Conservation (phyloP, 177 flowering plant species). For the Tripterygium wilfordii region DNA sequence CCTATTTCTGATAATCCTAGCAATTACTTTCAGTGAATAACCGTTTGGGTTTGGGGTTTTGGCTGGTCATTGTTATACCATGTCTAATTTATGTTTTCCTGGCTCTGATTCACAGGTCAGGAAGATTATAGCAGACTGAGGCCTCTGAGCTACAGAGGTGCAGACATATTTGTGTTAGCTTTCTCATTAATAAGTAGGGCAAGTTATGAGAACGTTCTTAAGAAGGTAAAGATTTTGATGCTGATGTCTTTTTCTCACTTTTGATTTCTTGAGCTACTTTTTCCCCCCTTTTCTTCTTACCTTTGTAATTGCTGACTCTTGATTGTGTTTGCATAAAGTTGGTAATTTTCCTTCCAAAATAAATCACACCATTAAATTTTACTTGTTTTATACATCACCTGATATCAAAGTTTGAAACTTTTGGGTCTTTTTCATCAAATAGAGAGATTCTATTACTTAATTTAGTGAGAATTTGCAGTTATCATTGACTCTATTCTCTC, state of each 20-base stretch:
- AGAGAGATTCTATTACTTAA: slow-evolving; percentile 3
- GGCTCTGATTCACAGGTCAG: slow-evolving; percentile 54
- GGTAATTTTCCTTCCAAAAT: slow-evolving; percentile 13
- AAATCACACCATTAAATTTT: too few species aligned
- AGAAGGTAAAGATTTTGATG: slow-evolving; percentile 58
- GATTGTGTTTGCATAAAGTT: slow-evolving; percentile 12
- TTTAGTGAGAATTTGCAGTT: background rate
- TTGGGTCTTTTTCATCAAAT: slow-evolving; percentile 3
- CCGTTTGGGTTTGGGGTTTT: background rate
- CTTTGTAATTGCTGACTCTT: background rate
- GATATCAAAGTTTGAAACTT: background rate
- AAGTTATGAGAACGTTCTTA: slow-evolving; percentile 97
- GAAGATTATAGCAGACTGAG: slow-evolving; percentile 98
- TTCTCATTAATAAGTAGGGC: slow-evolving; percentile 93
- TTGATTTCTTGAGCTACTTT: background rate
- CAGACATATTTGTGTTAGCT: slow-evolving; percentile 92
- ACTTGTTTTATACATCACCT: too few species aligned
- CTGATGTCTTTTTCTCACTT: background rate
- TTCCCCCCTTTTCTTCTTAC: background rate
- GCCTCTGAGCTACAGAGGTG: slow-evolving; percentile 97
- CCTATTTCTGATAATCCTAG: background rate
- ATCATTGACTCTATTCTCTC: background rate
- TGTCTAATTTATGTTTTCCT: background rate
- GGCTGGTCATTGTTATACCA: background rate
- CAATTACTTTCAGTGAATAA: background rate